Evolutionary conservation across 331 rosid genomes (phyloP), one percentile per base, ranked within the genome.

Genomic region (Quercus tomentella): DNA sequence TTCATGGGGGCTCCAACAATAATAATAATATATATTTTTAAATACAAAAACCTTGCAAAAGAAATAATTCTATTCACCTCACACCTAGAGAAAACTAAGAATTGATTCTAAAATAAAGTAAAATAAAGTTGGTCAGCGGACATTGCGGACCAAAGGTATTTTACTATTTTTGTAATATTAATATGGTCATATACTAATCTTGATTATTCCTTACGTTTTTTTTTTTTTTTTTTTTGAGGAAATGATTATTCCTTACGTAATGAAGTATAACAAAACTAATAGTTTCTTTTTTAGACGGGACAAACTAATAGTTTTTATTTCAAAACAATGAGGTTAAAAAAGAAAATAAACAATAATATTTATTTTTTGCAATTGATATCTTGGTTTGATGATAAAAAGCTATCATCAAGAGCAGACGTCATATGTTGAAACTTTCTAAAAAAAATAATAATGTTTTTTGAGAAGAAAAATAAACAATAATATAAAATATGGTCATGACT

Each of bases 341-440:
- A 9, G 6, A 60, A 22, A 60, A 60, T 60, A 60, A 60, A 9
- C 0, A 21, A 60, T 5, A 60, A 23, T 49, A 0, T 49, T 37
- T 8, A 37, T 37, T 37, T 37, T 37, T 37, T 37, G 0, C 0
- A 0, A 7, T 37, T 8, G 3, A 0, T 8, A 0, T 37, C 1
- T 8, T 2, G 1, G 1, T 37, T 0, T 7, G 45, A 37, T 37
- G 1, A 7, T 2, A 37, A 37, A 37, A 9, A 37, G 3, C 0
- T 37, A 7, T 37, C 0, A 7, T 7, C 0, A 37, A 37, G 3
- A 2, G 0, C 3, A 37, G 10, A 37, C 1, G 11, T 0, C 0
- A 7, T 7, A 37, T 0, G 3, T 37, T 37, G 43, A 37, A 37
- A 37, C 1, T 7, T 0, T 37, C 0, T 37, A 7, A 2, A 37